Conservation (phyloP, 805 yeast species). For the Kockiozyma suomiensis region DNA sequence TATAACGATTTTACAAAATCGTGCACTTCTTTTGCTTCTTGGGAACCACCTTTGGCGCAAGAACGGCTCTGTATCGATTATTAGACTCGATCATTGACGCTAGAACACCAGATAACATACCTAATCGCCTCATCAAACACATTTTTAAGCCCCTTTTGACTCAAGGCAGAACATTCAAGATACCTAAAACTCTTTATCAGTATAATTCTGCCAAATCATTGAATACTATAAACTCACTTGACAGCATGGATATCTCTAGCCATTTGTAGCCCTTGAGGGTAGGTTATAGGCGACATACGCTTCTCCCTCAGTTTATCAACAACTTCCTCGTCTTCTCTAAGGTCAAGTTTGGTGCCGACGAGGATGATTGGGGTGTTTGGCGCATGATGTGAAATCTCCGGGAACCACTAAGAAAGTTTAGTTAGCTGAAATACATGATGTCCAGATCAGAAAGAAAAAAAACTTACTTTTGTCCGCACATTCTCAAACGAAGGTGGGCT, state of each 20-base stretch:
- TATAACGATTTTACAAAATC: constrained; percentile 41
- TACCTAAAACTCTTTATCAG: too few species aligned
- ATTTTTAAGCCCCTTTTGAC: constrained; percentile 82
- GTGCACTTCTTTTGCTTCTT: constrained; percentile 55
- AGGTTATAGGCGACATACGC: constrained; percentile 62
- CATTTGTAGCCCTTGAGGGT: constrained; percentile 62
- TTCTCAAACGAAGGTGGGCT: constrained; percentile 80
- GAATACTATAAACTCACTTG: constrained; percentile 50
- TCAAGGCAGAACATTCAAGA: constrained; percentile 87
- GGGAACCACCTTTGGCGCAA: constrained; percentile 38
- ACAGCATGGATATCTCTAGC: constrained; percentile 74
- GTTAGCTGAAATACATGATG: too few species aligned
- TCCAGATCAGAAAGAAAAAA: not conserved
- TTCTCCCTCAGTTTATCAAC: constrained; percentile 62
- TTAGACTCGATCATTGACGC: not conserved
- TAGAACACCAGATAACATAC: constrained; percentile 47
- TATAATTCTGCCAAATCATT: too few species aligned
- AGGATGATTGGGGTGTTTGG: constrained; percentile 68
- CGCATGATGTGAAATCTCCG: constrained; percentile 84
- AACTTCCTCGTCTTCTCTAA: constrained; percentile 79
- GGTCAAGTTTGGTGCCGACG: constrained; percentile 87
- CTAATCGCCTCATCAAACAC: constrained; percentile 83
- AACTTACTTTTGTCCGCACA: constrained; percentile 60
- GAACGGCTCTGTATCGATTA: constrained; percentile 38
- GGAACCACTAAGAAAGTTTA: constrained; percentile 55